A percentile compares a stretch with the other conserved stretches of the same genome.
Conservation (phyloP, 495 filamentous ascomycete species). For the Jackrogersella minutella region DNA sequence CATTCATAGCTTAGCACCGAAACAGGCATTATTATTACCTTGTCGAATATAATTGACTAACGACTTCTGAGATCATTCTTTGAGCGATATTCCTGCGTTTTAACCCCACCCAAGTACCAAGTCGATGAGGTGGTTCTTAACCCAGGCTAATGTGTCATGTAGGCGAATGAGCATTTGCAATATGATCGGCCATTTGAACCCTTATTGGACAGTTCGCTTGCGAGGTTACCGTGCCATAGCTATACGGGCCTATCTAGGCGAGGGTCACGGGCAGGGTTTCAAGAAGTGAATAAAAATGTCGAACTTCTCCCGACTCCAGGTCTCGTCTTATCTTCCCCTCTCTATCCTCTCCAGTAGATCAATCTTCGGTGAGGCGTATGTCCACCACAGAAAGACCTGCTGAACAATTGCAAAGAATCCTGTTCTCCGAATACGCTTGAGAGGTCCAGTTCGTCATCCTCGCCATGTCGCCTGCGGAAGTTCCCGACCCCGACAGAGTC, state of each 20-base stretch:
- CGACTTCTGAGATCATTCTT: slow-evolving; percentile 22
- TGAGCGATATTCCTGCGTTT: slow-evolving; percentile 12
- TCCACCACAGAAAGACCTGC: not conserved
- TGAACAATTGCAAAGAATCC: not conserved
- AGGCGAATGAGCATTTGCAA: slow-evolving; percentile 20
- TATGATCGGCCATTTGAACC: slow-evolving; percentile 20
- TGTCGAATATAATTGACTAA: slow-evolving; percentile 17
- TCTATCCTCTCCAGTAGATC: not conserved
- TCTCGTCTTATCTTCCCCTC: not conserved
- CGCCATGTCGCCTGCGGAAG: slow-evolving; percentile 33
- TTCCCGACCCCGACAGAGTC: slow-evolving; percentile 32
- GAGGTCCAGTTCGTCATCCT: not conserved
- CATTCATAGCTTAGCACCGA: slow-evolving; percentile 22
- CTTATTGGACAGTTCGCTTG: slow-evolving; percentile 30
- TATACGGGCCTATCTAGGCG: slow-evolving; percentile 14
- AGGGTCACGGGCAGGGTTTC: slow-evolving; percentile 22
- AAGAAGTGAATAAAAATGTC: slow-evolving; percentile 35
- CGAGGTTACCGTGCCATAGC: slow-evolving; percentile 23
- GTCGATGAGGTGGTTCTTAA: slow-evolving; percentile 24
- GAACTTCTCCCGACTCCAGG: slow-evolving; percentile 8
- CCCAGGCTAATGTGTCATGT: slow-evolving; percentile 15
- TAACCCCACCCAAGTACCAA: slow-evolving; percentile 18
- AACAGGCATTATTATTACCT: slow-evolving; percentile 12
- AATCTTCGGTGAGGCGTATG: not conserved
- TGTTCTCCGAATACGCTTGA: not conserved